Percentiles rank a stretch among this genome's conserved stretches.
Conservation (phyloP, 2,329 filamentous ascomycete genomes). For the Penicillium sp. region DNA sequence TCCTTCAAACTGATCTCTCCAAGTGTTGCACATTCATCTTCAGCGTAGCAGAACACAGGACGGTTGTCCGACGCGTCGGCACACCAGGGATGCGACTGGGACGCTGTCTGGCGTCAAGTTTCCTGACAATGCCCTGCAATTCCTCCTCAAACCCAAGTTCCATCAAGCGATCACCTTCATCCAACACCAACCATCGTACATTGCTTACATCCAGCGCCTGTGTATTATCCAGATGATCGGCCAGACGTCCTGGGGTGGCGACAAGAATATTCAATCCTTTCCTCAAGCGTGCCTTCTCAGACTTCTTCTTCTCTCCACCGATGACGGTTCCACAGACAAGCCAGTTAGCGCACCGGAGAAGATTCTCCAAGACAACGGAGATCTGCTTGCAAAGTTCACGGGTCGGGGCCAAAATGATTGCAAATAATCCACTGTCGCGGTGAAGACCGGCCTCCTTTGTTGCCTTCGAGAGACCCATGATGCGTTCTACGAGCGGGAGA, state of each 20-base stretch:
- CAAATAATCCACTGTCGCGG: constrained; percentile 83
- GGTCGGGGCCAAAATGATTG: constrained; percentile 88
- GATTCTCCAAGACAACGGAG: constrained; percentile 72
- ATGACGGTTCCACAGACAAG: constrained; percentile 83
- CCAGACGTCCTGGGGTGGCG: constrained; percentile 84
- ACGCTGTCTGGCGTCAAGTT: constrained; percentile 63
- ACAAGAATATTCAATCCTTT: constrained; percentile 96
- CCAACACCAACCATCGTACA: constrained; percentile 87
- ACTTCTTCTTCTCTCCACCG: constrained; percentile 66
- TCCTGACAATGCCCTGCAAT: constrained; percentile 76
- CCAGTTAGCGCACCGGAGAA: constrained; percentile 88
- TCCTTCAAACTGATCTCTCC: constrained; percentile 94
- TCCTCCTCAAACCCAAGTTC: constrained; percentile 96
- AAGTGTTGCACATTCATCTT: constrained; percentile 92
- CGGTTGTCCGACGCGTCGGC: constrained; percentile 70
- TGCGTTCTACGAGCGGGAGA: constrained; percentile 81
- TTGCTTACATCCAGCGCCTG: constrained; percentile 81
- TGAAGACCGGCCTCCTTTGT: constrained; percentile 52
- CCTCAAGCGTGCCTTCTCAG: constrained; percentile 85
- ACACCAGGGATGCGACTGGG: constrained; percentile 59
- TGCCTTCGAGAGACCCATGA: constrained; percentile 65
- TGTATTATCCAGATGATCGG: constrained; percentile 89
- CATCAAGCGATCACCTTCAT: constrained; percentile 97
- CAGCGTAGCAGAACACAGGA: constrained; percentile 94
- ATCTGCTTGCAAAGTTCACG: constrained; percentile 94